These are phyloP conservation scores for Hondaea fermentalgiana DNA, from an alignment of 108 stramenopile genomes.

Conservation along the genomic window DNA sequence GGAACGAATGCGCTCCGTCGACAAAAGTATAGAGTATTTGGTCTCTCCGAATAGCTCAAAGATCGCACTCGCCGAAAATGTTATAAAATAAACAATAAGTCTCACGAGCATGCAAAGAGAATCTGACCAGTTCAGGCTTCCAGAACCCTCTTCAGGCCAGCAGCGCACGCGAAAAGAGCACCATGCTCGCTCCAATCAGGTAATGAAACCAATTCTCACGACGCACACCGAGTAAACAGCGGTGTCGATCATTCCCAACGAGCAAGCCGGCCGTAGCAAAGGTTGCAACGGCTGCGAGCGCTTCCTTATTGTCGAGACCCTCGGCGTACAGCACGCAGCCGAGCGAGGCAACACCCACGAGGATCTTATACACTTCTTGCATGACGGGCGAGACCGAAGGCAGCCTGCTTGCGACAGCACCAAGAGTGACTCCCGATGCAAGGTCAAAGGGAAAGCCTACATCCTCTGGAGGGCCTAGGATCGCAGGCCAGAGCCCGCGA, in stretches of 20 bases:
- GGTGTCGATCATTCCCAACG: neutral
- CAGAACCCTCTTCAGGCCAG: neutral
- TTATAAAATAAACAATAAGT: too few relatives aligned
- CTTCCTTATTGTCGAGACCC: neutral
- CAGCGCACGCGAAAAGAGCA: neutral
- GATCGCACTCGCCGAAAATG: too few relatives aligned
- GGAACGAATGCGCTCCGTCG: too few relatives aligned
- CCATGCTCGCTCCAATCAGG: neutral
- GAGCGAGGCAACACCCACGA: neutral
- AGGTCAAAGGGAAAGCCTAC: neutral
- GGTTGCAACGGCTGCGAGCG: neutral
- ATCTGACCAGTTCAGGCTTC: too few relatives aligned
- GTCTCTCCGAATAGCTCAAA: too few relatives aligned
- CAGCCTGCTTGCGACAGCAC: neutral
- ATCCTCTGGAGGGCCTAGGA: neutral
- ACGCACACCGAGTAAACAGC: neutral
- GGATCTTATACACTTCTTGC: neutral
- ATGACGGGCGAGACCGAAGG: neutral
- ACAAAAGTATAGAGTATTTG: too few relatives aligned
- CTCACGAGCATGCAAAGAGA: too few relatives aligned
- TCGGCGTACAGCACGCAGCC: neutral
- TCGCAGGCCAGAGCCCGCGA: neutral
- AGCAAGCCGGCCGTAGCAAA: neutral
- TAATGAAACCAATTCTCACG: neutral
- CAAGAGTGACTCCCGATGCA: neutral